phyloP scores from a whole-genome alignment of 2,329 filamentous ascomycete species.

The Aspergillus awamori region DNA sequence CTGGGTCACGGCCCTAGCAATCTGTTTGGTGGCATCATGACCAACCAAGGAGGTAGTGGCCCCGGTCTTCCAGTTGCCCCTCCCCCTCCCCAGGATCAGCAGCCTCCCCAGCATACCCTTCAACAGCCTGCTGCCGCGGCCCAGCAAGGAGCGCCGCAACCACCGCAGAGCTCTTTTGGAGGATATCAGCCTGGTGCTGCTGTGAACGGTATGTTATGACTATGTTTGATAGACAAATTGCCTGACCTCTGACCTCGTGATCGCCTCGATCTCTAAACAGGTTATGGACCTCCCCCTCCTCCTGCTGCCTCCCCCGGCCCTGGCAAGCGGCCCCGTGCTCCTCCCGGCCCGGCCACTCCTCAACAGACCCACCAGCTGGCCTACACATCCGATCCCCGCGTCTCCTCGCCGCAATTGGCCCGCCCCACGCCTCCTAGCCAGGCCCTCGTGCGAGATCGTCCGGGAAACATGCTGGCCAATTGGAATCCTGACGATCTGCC shows the following conservation, averaged over 20 bases:
- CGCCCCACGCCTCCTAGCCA: constrained; percentile 73
- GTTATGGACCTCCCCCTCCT: constrained; percentile 80
- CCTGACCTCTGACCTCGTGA: constrained; percentile 55
- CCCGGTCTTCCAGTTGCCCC: constrained; percentile 71
- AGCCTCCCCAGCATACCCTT: constrained; percentile 61
- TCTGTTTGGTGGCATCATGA: constrained; percentile 94
- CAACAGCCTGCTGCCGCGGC: constrained; percentile 62
- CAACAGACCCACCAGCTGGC: constrained; percentile 87
- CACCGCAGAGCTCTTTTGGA: constrained; percentile 71
- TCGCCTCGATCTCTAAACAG: constrained; percentile 41
- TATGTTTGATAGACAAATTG: constrained; percentile 24
- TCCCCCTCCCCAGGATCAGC: constrained; percentile 69
- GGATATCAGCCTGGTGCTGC: constrained; percentile 65
- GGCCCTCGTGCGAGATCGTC: constrained; percentile 53
- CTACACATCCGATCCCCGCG: constrained; percentile 73
- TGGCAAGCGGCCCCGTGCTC: constrained; percentile 69
- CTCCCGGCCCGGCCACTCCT: constrained; percentile 75
- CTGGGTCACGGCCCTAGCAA: constrained; percentile 88
- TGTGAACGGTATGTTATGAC: constrained; percentile 60
- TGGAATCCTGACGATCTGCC: constrained; percentile 85
- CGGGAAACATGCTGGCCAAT: constrained; percentile 76
- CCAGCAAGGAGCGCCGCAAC: constrained; percentile 67
- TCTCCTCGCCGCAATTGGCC: constrained; percentile 77
- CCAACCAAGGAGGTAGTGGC: constrained; percentile 80
- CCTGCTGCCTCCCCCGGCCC: constrained; percentile 86